Percentiles rank a stretch among this genome's conserved stretches.
Conservation (phyloP, 495 filamentous ascomycete species). For the Paragyromitra xinjiangensis region DNA sequence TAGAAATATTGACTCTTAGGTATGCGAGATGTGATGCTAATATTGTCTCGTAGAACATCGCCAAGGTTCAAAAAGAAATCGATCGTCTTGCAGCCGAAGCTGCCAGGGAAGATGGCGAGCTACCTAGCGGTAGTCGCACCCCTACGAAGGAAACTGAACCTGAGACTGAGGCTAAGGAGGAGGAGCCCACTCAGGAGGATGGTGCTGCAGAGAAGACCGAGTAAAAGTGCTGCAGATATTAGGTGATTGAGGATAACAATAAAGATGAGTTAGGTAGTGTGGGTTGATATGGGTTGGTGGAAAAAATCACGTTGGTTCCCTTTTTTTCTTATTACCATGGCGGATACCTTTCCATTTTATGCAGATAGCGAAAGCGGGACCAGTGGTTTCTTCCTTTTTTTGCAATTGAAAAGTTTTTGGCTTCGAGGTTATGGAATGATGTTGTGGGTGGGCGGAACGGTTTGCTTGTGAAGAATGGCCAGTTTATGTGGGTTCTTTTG, state of each 20-base stretch:
- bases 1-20: slow-evolving; percentile 59
- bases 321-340: slow-evolving; percentile 31
- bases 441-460: neutral
- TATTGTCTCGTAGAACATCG: slow-evolving; percentile 71
- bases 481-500: neutral
- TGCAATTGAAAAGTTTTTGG: slow-evolving; percentile 26
- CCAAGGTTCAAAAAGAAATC: slow-evolving; percentile 71
- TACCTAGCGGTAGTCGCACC: neutral
- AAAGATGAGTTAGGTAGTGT: neutral
- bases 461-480: neutral
- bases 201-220: slow-evolving; percentile 30
- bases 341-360: slow-evolving; percentile 28
- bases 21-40: neutral
- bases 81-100: slow-evolving; percentile 68
- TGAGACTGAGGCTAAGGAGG: slow-evolving; percentile 21
- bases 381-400: slow-evolving; percentile 12
- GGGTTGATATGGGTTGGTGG: neutral
- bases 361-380: slow-evolving; percentile 14
- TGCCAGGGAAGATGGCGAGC: slow-evolving; percentile 37
- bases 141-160: slow-evolving; percentile 9
- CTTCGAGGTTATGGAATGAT: slow-evolving; percentile 6
- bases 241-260: slow-evolving; percentile 6
- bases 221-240: slow-evolving; percentile 1
- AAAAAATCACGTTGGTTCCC: slow-evolving; percentile 12
- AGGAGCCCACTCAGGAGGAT: slow-evolving; percentile 26